Conservation (phyloP, 2,329 filamentous ascomycete species). For the Alternaria burnsii region DNA sequence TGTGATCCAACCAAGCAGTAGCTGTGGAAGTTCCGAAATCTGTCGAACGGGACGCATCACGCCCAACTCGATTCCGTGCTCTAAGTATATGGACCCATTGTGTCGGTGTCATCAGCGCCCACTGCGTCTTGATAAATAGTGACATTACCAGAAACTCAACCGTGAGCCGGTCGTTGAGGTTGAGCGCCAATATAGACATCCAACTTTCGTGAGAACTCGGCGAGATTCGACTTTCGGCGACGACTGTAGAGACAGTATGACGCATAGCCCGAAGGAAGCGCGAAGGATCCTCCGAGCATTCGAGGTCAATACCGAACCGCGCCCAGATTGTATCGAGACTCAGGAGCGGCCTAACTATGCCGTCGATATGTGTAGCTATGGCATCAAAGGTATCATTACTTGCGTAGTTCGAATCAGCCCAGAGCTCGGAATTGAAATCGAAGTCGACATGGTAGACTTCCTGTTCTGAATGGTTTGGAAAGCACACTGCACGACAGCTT, state of each 20-base stretch:
- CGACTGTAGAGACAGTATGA: not conserved
- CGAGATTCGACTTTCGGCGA: not conserved
- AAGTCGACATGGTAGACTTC: not conserved
- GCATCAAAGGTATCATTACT: not conserved
- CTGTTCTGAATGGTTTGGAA: not conserved
- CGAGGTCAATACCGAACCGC: not conserved
- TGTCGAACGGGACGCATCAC: not conserved
- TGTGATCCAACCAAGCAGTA: not conserved
- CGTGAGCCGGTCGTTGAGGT: not conserved
- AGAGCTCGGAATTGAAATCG: not conserved
- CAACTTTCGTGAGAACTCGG: not conserved
- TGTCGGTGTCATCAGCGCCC: not conserved
- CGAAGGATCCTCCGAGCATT: not conserved
- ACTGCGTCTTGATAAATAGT: not conserved
- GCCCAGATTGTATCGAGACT: not conserved
- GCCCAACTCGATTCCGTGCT: not conserved
- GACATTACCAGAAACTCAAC: not conserved
- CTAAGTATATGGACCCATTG: not conserved
- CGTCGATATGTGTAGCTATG: not conserved
- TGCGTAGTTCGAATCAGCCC: not conserved
- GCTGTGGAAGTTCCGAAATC: not conserved
- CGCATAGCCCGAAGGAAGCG: not conserved
- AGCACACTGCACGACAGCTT: conserved; percentile 4
- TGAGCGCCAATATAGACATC: not conserved
- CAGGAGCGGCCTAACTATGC: not conserved